Conservation (phyloP, 1,284 basidiomycete species). For the Tilletiaria anomala region DNA sequence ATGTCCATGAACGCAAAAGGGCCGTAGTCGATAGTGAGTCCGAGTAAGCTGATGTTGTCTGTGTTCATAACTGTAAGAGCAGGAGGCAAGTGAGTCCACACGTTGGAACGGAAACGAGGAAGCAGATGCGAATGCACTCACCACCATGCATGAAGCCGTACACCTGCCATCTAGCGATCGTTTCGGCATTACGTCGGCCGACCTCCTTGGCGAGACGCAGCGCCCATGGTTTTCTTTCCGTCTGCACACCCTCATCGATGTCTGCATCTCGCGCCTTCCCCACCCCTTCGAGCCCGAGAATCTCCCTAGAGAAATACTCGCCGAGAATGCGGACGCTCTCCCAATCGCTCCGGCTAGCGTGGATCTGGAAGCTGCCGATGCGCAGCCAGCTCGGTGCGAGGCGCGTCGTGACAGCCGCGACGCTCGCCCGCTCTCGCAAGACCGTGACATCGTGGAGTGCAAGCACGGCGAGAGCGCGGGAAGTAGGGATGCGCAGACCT, state of each 20-base stretch:
- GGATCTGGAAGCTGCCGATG: constrained; percentile 77
- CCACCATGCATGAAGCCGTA: constrained; percentile 40
- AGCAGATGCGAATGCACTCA: neutral
- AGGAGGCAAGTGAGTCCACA: too few relatives aligned
- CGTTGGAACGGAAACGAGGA: neutral
- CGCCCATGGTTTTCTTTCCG: constrained; percentile 13
- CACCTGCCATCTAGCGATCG: constrained; percentile 80
- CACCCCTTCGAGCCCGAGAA: constrained; percentile 10
- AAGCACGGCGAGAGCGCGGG: constrained; percentile 62
- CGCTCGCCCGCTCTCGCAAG: constrained; percentile 9
- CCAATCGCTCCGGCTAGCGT: constrained; percentile 50
- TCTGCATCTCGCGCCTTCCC: too few relatives aligned
- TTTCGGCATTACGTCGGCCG: constrained; percentile 65
- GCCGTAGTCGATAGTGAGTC: constrained; percentile 65
- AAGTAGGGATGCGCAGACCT: constrained; percentile 69
- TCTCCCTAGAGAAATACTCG: constrained; percentile 39
- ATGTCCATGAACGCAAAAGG: constrained; percentile 80
- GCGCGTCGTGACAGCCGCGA: constrained; percentile 65
- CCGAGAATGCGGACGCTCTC: constrained; percentile 49
- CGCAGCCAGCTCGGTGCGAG: constrained; percentile 80
- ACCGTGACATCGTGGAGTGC: neutral
- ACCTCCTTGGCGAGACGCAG: constrained; percentile 35
- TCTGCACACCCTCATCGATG: neutral
- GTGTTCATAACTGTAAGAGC: constrained; percentile 68
- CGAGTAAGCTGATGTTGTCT: constrained; percentile 61